These are phyloP conservation scores for Collybiopsis luxurians DNA, from an alignment of 768 basidiomycete species.

Conservation along the genomic window DNA sequence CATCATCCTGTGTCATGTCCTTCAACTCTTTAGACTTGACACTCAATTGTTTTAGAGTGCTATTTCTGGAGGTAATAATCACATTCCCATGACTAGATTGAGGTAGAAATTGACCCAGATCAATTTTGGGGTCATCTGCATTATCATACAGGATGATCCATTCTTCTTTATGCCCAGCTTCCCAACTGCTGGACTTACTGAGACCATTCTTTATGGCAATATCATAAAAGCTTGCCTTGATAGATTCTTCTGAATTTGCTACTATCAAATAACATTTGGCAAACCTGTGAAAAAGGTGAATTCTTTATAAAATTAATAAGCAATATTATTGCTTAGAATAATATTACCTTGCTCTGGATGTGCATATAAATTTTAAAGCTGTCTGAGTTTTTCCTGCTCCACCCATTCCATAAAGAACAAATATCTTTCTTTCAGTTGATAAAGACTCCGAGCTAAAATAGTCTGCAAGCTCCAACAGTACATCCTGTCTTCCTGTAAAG, in stretches of 20 bases:
- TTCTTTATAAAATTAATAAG: not conserved
- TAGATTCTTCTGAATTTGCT: not conserved
- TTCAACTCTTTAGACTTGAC: not conserved
- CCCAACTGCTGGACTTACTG: no score
- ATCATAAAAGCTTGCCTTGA: no score
- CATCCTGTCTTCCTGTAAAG: not conserved
- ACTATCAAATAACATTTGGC: not conserved
- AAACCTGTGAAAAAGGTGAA: not conserved
- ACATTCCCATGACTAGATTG: slow-evolving; percentile 7
- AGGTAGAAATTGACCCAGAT: slow-evolving; percentile 1
- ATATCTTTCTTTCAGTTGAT: no score
- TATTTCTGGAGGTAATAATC: no score
- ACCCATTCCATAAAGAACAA: no score
- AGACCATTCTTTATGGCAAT: no score
- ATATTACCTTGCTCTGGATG: not conserved
- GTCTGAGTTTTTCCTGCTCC: slow-evolving; percentile 4
- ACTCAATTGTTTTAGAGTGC: not conserved
- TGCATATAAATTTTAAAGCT: not conserved
- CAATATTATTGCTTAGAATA: no score
- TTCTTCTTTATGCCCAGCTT: no score
- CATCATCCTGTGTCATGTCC: not conserved
- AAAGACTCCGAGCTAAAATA: no score
- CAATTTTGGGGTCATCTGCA: slow-evolving; percentile 9
- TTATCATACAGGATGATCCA: no score
- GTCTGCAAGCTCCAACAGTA: not conserved